Percentiles rank a stretch among this genome's conserved stretches.
Conservation (phyloP, 2,329 filamentous ascomycete genomes). For the Xylariaceae sp. region DNA sequence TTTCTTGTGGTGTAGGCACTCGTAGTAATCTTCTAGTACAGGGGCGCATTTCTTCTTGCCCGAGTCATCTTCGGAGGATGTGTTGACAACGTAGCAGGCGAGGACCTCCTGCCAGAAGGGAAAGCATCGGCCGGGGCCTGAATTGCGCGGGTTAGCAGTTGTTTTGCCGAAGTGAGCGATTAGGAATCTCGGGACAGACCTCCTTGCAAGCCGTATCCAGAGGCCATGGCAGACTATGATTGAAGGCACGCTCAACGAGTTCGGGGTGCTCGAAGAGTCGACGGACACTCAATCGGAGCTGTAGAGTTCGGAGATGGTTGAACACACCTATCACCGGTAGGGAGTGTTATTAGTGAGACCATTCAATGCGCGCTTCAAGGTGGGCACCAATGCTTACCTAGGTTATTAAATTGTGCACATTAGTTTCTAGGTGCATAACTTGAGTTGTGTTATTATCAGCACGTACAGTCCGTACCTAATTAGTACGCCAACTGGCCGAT, state of each 20-base stretch:
- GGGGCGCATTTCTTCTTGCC: conserved; percentile 85
- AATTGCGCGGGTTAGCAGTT: conserved; percentile 21
- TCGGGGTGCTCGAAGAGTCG: conserved; percentile 6
- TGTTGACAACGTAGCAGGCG: conserved; percentile 96
- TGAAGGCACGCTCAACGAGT: conserved; percentile 7
- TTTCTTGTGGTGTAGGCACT: conserved; percentile 98
- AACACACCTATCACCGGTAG: background rate
- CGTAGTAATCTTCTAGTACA: conserved; percentile 92
- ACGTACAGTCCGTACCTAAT: no score
- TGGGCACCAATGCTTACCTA: no score
- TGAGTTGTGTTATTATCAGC: no score
- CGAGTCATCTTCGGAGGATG: conserved; percentile 66
- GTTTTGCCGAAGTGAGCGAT: background rate
- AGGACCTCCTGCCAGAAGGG: conserved; percentile 99
- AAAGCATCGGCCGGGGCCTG: conserved; percentile 76
- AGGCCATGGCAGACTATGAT: conserved; percentile 55
- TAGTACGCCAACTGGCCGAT: no score
- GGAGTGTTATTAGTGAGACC: conserved; percentile 11
- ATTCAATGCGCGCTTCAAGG: conserved; percentile 3
- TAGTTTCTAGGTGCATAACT: no score
- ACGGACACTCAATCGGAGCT: conserved; percentile 21
- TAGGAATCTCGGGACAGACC: conserved; percentile 47
- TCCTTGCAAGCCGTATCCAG: conserved; percentile 75
- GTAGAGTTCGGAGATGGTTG: conserved; percentile 15
- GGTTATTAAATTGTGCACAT: no score